A percentile compares a stretch with the other conserved stretches of the same genome.
Conservation (phyloP, 106 monocot species). For the Dendrobium officinale region DNA sequence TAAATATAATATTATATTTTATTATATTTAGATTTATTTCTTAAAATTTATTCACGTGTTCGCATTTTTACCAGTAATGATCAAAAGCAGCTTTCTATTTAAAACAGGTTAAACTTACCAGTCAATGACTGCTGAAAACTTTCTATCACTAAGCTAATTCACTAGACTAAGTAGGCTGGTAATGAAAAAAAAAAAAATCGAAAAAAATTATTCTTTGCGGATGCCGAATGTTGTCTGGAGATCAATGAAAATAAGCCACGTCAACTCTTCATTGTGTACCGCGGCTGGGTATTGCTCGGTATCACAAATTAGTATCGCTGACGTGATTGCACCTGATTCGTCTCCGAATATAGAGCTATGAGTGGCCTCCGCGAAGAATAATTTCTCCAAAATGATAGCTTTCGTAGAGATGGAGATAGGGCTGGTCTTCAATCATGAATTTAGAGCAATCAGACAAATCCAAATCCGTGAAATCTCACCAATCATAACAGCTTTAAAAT, state of each 20-base stretch:
- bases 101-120: background rate
- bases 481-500: background rate
- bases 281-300: no score
- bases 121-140: background rate
- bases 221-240: no score
- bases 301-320: no score
- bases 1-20: no score
- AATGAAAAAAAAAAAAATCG: background rate
- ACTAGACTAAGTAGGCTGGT: background rate
- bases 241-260: no score
- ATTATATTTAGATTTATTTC: background rate
- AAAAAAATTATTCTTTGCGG: no score
- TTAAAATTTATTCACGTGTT: no score
- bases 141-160: background rate
- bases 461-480: background rate
- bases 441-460: background rate
- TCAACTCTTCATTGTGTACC: no score
- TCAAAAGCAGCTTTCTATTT: background rate
- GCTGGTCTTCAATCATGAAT: background rate
- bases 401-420: background rate
- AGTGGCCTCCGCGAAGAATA: no score
- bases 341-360: no score
- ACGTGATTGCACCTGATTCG: no score
- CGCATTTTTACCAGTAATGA: background rate
- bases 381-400: no score